phyloP scores from a whole-genome alignment of 225 moss, liverwort and hornwort genomes.

The Marchantia paleacea region DNA sequence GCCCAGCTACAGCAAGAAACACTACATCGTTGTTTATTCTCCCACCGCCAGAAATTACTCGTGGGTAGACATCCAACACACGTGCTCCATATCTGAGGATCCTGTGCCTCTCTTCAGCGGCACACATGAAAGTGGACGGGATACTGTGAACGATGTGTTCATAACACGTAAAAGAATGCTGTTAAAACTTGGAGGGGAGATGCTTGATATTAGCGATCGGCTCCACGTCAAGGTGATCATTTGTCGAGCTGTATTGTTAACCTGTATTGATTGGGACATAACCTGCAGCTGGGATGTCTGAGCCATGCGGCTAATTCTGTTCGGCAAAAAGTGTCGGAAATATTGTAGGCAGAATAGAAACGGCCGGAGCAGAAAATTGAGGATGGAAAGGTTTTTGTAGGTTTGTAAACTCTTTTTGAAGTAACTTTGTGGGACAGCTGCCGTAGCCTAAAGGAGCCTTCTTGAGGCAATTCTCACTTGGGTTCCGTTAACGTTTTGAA shows the following conservation, averaged over 20 bases:
- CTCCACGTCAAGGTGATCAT: conserved; percentile 66
- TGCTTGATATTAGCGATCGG: conserved; percentile 97
- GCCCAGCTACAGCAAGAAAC: conserved; percentile 88
- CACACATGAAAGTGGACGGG: conserved; percentile 59
- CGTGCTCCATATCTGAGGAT: conserved; percentile 49
- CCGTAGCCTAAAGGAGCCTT: neutral
- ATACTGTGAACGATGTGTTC: conserved; percentile 60
- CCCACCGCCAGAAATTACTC: conserved; percentile 57
- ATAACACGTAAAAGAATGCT: conserved; percentile 76
- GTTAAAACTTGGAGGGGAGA: conserved; percentile 82
- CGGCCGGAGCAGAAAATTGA: neutral
- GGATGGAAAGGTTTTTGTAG: neutral
- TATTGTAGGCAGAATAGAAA: neutral
- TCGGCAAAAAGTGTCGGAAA: neutral
- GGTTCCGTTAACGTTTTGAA: neutral
- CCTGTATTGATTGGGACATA: neutral
- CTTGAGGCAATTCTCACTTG: neutral
- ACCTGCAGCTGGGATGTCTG: neutral
- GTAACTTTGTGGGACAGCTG: too few relatives aligned
- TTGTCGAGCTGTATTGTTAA: neutral
- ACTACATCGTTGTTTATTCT: conserved; percentile 67
- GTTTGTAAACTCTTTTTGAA: neutral
- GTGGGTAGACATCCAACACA: conserved; percentile 87
- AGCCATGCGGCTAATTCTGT: neutral
- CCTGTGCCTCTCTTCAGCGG: conserved; percentile 72